Conservation (phyloP, 2,329 filamentous ascomycete species). For the Ceratocystis huliohia region DNA sequence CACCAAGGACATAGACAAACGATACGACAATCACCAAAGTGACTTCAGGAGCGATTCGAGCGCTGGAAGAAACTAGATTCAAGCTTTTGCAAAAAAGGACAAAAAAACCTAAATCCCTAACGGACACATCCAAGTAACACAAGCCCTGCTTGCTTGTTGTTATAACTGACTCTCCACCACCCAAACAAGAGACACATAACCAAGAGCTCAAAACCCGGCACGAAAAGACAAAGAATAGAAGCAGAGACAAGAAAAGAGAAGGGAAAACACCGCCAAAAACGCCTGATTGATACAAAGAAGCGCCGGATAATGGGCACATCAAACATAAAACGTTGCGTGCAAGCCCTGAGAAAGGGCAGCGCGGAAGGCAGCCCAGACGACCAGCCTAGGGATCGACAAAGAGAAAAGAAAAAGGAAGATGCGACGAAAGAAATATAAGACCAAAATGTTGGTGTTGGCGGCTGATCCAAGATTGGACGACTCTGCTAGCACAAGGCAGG, state of each 20-base stretch:
- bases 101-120: neutral
- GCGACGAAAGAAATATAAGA: constrained; percentile 3
- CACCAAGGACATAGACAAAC: neutral
- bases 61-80: neutral
- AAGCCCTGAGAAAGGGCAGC: neutral
- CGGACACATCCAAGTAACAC: neutral
- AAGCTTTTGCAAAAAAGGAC: neutral
- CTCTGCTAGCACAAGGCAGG: neutral
- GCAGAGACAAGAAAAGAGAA: neutral
- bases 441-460: neutral
- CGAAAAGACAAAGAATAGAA: neutral
- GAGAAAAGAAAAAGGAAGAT: neutral
- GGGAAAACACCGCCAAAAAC: neutral
- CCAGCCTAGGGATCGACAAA: neutral
- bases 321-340: neutral
- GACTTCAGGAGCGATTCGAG: neutral
- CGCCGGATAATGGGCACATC: neutral
- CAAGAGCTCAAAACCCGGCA: constrained; percentile 1
- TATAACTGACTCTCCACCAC: neutral
- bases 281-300: constrained; percentile 8
- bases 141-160: neutral
- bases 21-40: neutral
- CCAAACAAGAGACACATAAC: neutral
- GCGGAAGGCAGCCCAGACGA: neutral
- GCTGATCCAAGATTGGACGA: neutral